These are phyloP conservation scores for Yamadazyma spencermartinsiae DNA, from an alignment of 1,139 yeast genomes.

Conservation along the genomic window DNA sequence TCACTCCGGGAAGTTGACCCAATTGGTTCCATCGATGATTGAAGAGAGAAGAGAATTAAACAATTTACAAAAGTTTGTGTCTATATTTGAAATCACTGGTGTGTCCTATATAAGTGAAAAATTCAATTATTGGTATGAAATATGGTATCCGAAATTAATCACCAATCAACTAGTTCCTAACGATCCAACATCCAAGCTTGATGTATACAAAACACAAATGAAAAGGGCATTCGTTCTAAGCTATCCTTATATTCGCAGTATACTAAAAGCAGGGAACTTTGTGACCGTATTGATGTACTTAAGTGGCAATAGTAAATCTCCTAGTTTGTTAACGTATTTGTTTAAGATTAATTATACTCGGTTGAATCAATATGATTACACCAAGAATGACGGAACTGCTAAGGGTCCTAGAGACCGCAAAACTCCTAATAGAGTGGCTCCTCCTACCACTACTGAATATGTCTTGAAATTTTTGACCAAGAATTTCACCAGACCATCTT, in stretches of 20 bases:
- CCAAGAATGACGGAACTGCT: slow-evolving; percentile 41
- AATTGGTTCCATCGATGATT: slow-evolving; percentile 48
- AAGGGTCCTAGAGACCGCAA: slow-evolving; percentile 15
- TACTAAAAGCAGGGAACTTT: slow-evolving; percentile 53
- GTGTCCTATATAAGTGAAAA: slow-evolving; percentile 71
- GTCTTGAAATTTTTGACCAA: slow-evolving; percentile 30
- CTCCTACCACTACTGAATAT: slow-evolving; percentile 54
- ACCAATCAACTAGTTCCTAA: slow-evolving; percentile 43
- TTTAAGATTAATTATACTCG: slow-evolving; percentile 72
- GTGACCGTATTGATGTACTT: slow-evolving; percentile 63
- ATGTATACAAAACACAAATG: slow-evolving; percentile 28
- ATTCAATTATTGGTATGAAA: slow-evolving; percentile 64
- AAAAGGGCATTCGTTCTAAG: slow-evolving; percentile 52
- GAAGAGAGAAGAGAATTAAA: slow-evolving; percentile 59
- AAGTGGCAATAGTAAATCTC: slow-evolving; percentile 66
- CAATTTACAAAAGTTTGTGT: slow-evolving; percentile 52
- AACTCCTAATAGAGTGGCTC: slow-evolving; percentile 39
- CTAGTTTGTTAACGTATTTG: slow-evolving; percentile 61
- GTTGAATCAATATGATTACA: slow-evolving; percentile 61
- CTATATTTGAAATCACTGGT: slow-evolving; percentile 65
- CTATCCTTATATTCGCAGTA: slow-evolving; percentile 61
- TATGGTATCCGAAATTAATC: slow-evolving; percentile 58
- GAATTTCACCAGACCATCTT: slow-evolving; percentile 40
- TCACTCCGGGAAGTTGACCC: slow-evolving; percentile 37
- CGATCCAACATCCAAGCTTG: slow-evolving; percentile 32